phyloP scores from a whole-genome alignment of 176 grass and related monocot species.

The Oryza punctata region DNA sequence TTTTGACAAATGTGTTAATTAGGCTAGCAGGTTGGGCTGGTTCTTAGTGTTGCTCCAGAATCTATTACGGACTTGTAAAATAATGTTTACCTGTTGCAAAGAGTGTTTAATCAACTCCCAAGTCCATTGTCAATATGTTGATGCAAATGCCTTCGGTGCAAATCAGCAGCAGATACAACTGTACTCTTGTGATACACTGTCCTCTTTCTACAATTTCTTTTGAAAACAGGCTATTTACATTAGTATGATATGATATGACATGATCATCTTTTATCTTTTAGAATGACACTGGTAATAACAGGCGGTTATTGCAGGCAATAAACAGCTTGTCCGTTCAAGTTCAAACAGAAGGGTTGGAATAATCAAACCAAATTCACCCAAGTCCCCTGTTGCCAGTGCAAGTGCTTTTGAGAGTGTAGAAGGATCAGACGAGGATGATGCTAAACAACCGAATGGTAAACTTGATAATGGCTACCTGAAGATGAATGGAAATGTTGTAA shows the following conservation, averaged over 20 bases:
- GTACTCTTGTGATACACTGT: background rate
- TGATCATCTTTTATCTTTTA: slow-evolving; percentile 1
- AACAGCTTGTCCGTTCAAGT: slow-evolving; percentile 40
- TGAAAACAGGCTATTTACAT: background rate
- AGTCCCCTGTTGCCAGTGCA: slow-evolving; percentile 65
- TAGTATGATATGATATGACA: slow-evolving; percentile 8
- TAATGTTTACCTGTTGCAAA: slow-evolving; percentile 10
- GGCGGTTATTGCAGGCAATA: slow-evolving; percentile 54
- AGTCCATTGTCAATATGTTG: slow-evolving; percentile 4
- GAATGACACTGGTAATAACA: slow-evolving; percentile 25
- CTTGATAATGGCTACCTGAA: slow-evolving; percentile 59
- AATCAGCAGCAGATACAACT: background rate
- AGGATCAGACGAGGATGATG: slow-evolving; percentile 62
- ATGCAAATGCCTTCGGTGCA: background rate
- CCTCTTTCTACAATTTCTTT: background rate
- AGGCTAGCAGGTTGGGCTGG: background rate
- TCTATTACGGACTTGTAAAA: background rate
- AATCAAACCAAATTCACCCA: slow-evolving; percentile 72
- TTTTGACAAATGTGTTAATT: slow-evolving; percentile 16
- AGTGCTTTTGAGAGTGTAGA: slow-evolving; percentile 63
- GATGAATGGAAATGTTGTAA: slow-evolving; percentile 68
- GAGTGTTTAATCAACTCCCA: background rate
- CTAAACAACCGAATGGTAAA: slow-evolving; percentile 53
- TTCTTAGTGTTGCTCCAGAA: background rate
- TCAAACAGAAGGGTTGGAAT: slow-evolving; percentile 62